Conservation (phyloP, 2,329 filamentous ascomycete genomes). For the Colletotrichum sp. region DNA sequence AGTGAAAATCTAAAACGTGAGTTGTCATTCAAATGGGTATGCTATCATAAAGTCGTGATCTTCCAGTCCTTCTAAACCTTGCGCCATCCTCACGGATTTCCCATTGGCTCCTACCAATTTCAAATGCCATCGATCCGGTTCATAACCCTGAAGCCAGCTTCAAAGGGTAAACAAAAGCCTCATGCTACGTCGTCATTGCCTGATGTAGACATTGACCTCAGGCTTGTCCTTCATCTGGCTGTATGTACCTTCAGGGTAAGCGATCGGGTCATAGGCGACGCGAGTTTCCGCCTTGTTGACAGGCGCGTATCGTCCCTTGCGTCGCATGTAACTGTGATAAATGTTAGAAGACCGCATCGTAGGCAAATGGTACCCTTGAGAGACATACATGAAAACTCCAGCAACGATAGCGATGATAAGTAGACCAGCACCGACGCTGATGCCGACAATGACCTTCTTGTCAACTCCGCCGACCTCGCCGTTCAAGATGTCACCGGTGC, state of each 20-base stretch:
- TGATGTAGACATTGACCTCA: neutral
- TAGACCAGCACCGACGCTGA: slow-evolving; percentile 51
- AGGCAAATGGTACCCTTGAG: neutral
- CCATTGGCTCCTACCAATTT: neutral
- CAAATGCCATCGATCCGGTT: neutral
- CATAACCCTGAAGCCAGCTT: neutral
- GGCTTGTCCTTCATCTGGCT: neutral
- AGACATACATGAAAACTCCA: slow-evolving; percentile 15
- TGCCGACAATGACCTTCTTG: slow-evolving; percentile 53
- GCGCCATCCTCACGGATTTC: accelerated
- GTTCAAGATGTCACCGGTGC: slow-evolving; percentile 21
- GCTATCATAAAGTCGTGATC: neutral
- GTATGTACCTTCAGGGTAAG: neutral
- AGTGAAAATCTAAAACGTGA: accelerated
- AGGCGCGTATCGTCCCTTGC: neutral
- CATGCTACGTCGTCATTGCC: neutral
- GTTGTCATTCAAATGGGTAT: neutral
- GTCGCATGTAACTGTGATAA: neutral
- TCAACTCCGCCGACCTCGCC: slow-evolving; percentile 36
- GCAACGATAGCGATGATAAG: slow-evolving; percentile 38
- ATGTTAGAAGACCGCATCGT: neutral
- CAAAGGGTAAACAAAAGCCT: neutral
- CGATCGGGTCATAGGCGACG: neutral
- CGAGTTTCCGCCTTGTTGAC: neutral
- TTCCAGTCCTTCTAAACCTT: neutral